These are phyloP conservation scores for Bothia castanella DNA, from an alignment of 1,284 basidiomycete genomes.

Conservation along the genomic window DNA sequence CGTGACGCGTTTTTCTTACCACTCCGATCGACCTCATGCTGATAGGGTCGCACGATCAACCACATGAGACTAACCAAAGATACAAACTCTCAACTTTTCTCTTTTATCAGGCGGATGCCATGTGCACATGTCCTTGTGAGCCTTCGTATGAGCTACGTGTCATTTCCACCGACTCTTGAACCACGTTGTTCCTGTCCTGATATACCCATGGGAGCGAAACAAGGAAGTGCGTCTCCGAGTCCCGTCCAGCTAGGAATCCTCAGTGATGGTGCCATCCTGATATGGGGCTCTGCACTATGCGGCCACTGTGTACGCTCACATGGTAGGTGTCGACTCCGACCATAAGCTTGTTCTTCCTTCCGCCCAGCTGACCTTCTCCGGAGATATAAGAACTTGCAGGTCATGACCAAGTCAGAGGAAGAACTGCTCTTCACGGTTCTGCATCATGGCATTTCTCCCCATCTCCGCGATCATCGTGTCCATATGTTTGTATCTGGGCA, in stretches of 20 bases:
- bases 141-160: not conserved
- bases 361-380: not conserved
- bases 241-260: slow-evolving; percentile 10
- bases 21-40: slow-evolving; percentile 7
- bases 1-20: slow-evolving; percentile 15
- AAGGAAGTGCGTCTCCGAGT: not conserved
- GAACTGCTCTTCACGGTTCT: slow-evolving; percentile 1
- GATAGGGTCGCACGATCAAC: slow-evolving; percentile 4
- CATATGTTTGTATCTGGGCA: slow-evolving; percentile 16
- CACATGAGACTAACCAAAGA: slow-evolving; percentile 14
- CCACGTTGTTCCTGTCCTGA: slow-evolving; percentile 1
- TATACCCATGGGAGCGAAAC: slow-evolving; percentile 14
- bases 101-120: slow-evolving; percentile 15
- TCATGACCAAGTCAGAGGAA: not conserved
- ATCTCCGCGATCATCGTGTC: slow-evolving; percentile 1
- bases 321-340: slow-evolving; percentile 4
- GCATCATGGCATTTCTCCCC: slow-evolving; percentile 15
- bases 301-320: slow-evolving; percentile 6
- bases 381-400: slow-evolving; percentile 24
- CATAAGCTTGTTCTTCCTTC: not conserved
- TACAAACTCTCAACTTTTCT: not conserved
- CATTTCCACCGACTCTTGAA: not conserved
- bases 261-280: slow-evolving; percentile 4
- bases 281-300: slow-evolving; percentile 14
- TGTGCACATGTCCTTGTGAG: slow-evolving; percentile 16